These are phyloP conservation scores for Cenchrus americanus DNA, from an alignment of 176 grass and related monocot species.

Conservation along the genomic window DNA sequence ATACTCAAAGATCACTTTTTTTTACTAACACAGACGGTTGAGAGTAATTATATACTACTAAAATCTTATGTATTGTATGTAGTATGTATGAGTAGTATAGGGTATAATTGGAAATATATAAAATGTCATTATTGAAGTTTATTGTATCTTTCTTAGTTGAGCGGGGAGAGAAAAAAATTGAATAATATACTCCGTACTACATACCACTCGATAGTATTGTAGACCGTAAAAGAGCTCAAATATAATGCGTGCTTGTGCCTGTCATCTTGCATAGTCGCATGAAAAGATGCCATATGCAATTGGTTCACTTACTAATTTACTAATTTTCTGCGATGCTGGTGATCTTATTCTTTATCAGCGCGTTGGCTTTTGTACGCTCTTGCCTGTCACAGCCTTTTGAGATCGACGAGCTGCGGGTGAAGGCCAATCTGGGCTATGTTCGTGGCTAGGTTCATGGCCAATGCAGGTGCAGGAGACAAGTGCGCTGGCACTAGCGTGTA, in stretches of 20 bases:
- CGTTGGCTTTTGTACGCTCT: background rate
- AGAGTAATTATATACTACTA: too few relatives aligned
- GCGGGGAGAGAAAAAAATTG: too few relatives aligned
- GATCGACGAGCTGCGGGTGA: background rate
- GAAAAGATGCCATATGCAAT: conserved; percentile 22
- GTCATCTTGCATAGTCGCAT: background rate
- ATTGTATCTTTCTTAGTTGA: too few relatives aligned
- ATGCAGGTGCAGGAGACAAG: conserved; percentile 26
- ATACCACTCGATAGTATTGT: too few relatives aligned
- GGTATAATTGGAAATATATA: too few relatives aligned
- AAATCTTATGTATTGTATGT: too few relatives aligned
- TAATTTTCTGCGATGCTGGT: background rate
- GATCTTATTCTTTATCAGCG: conserved; percentile 11
- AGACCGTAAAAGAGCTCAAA: background rate
- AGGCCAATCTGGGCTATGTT: conserved; percentile 27
- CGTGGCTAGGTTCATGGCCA: conserved; percentile 39
- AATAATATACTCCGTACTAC: too few relatives aligned
- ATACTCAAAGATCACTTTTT: background rate
- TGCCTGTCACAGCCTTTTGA: background rate
- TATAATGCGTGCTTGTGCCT: background rate
- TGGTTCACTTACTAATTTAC: background rate
- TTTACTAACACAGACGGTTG: too few relatives aligned
- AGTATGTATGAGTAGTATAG: too few relatives aligned
- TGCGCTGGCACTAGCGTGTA: background rate
- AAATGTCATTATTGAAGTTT: too few relatives aligned